Base-by-base conservation (phyloP, 1,139 yeast genomes). In the Saccharomyces hybrid region DNA sequence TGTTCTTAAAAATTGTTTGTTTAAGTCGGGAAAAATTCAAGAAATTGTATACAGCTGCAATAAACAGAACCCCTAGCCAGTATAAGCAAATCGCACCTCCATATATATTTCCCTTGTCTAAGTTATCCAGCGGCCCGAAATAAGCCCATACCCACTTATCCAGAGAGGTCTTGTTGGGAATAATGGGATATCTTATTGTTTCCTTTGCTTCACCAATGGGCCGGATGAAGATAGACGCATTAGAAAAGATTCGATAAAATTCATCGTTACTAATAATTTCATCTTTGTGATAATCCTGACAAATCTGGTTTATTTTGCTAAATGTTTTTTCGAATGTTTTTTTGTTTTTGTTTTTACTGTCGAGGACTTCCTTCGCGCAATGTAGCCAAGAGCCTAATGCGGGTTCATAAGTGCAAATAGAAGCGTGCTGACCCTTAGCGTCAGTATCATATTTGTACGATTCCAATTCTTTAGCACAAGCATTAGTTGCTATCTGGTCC, bases 301-400 rank as follows among this genome's bases (percentile, higher is more conserved):
- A 42, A 31, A 28, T 16, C 52, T 49, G 42, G 8, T 49, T 38
- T 3, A 42, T 47, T 1, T 32, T 47, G 7, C 2, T 28, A 28
- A 49, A 49, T 7, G 48, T 49, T 27, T 28, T 32, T n/a, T 49
- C 52, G 19, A 49, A 49, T 19, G 42, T 27, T 16, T 28, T 42
- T 34, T n/a, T 38, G 2, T 14, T 47, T 32, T 42, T 16, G 9
- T 49, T 42, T 27, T 19, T 49, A 19, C 31, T 47, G 31, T 29
- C 52, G 7, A 49, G 28, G 19, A 47, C 42, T 27, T 51, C 53
- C 19, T 51, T 34, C 21, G 48, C 42, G 38, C 53, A 51, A 31
- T 38, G 38, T 29, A 51, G n/a, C 53, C 53, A 51, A 21, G 53
- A 47, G 8, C 50, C 50, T 34, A 47, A 14, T 11, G 50, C 53